Percentiles rank a stretch among this genome's conserved stretches.
phyloP scores from a whole-genome alignment of 75 land plant genomes.

The Picea glauca region DNA sequence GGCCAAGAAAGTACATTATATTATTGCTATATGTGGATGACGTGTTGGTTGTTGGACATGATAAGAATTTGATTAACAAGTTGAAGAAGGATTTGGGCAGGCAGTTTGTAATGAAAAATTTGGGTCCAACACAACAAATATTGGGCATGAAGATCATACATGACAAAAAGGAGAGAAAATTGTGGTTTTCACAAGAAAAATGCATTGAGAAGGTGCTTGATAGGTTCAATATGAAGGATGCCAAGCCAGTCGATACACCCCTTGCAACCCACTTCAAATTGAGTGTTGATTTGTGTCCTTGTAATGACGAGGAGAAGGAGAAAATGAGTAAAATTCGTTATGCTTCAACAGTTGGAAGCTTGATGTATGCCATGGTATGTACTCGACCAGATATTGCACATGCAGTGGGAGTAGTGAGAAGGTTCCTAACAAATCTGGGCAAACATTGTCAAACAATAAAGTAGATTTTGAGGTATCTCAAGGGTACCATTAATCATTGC shows the following conservation, averaged over 20 bases:
- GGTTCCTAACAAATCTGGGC: constrained; percentile 16
- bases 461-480: constrained; percentile 13
- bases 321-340: constrained; percentile 12
- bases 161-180: constrained; percentile 9
- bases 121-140: constrained; percentile 19
- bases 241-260: constrained; percentile 12
- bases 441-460: constrained; percentile 16
- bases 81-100: constrained; percentile 14
- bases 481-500: constrained; percentile 10
- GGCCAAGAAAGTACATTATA: neutral
- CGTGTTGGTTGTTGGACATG: constrained; percentile 16
- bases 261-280: constrained; percentile 14
- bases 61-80: constrained; percentile 1
- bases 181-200: constrained; percentile 11
- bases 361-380: constrained; percentile 15
- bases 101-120: constrained; percentile 21
- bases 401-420: constrained; percentile 16
- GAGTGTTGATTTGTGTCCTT: constrained; percentile 8
- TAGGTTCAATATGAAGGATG: constrained; percentile 18
- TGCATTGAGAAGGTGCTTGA: neutral
- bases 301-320: constrained; percentile 4
- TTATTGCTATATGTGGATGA: constrained; percentile 31
- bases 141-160: constrained; percentile 12
- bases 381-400: constrained; percentile 13
- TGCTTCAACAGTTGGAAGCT: constrained; percentile 14